Conservation (phyloP, 2,329 filamentous ascomycete species). For the Diaporthe helianthi region DNA sequence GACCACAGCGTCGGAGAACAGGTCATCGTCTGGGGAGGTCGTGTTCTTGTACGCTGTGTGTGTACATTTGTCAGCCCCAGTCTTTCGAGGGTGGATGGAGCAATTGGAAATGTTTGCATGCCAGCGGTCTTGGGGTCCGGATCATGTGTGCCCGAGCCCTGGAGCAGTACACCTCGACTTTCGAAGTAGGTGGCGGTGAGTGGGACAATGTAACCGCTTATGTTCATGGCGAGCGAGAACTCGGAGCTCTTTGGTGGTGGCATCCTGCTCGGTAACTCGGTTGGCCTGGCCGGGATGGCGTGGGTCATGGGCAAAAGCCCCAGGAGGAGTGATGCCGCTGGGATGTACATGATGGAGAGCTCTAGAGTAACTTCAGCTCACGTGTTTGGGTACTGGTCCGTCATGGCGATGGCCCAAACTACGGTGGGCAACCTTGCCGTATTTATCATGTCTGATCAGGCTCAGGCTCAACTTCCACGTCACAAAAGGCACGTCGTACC, state of each 20-base stretch:
- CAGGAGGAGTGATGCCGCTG: background rate
- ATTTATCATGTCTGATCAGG: background rate
- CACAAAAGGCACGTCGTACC: background rate
- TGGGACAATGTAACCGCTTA: constrained; percentile 3
- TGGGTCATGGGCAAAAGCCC: background rate
- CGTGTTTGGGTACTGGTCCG: background rate
- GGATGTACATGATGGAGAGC: background rate
- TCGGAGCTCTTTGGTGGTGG: background rate
- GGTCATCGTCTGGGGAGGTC: background rate
- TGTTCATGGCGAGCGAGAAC: constrained; percentile 25
- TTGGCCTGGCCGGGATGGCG: background rate
- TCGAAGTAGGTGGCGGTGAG: constrained; percentile 21
- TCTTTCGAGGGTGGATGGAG: background rate
- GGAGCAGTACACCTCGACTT: constrained; percentile 1
- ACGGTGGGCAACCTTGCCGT: background rate
- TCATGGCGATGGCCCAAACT: background rate
- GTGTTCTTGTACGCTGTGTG: constrained; percentile 27
- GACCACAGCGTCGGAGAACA: constrained; percentile 10
- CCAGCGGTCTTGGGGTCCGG: background rate
- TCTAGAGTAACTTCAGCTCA: too few relatives aligned
- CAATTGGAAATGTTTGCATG: background rate
- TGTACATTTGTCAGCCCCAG: background rate
- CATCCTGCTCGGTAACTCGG: background rate
- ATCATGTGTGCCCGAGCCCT: background rate
- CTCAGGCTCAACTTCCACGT: background rate